Conservation (phyloP, 2,329 filamentous ascomycete species). For the Neonectria hederae region DNA sequence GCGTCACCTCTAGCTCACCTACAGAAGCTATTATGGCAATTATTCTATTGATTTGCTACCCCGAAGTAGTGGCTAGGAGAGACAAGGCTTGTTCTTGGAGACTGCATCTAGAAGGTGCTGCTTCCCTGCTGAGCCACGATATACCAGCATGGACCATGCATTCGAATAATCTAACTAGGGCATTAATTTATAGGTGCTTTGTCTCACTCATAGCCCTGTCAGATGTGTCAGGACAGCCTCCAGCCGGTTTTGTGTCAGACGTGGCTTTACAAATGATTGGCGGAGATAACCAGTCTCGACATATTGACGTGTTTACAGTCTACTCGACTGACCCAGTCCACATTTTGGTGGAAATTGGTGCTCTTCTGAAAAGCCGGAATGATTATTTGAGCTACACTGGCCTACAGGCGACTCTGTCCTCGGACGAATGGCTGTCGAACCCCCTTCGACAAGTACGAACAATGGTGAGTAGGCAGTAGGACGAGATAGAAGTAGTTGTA, state of each 20-base stretch:
- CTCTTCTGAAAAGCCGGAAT: background rate
- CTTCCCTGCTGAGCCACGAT: background rate
- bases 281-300: background rate
- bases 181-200: constrained; percentile 13
- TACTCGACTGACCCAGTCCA: constrained; percentile 1
- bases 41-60: constrained; percentile 9
- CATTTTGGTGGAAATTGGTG: constrained; percentile 3
- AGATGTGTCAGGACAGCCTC: constrained; percentile 4
- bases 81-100: constrained; percentile 7
- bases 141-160: background rate
- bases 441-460: background rate
- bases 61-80: constrained; percentile 1
- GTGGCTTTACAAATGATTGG: background rate
- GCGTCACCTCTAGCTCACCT: background rate
- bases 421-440: background rate
- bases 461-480: background rate
- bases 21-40: constrained; percentile 6
- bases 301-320: constrained; percentile 10
- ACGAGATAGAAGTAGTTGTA: background rate
- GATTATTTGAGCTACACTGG: background rate
- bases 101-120: constrained; percentile 10
- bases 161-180: background rate
- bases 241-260: background rate
- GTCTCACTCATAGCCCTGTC: constrained; percentile 8
- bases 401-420: rapidly evolving